Conservation (phyloP, 2,329 filamentous ascomycete species). For the Aaosphaeria pasadenensis region DNA sequence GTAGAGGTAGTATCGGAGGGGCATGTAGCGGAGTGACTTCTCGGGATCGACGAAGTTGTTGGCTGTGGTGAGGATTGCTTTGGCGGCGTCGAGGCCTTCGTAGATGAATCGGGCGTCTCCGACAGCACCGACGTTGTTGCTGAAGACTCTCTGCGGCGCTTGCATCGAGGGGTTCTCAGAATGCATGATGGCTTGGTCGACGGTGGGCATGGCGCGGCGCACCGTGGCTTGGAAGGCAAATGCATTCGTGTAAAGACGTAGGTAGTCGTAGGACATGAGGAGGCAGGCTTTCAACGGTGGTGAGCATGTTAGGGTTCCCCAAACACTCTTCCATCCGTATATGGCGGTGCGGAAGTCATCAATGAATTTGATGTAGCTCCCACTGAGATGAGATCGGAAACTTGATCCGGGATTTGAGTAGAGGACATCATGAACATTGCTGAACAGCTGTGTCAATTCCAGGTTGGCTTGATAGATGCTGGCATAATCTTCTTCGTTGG, state of each 20-base stretch:
- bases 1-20: slow-evolving; percentile 48
- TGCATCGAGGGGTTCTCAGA: slow-evolving; percentile 23
- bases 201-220: slow-evolving; percentile 40
- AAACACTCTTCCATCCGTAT: slow-evolving; percentile 67
- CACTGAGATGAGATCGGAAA: slow-evolving; percentile 67
- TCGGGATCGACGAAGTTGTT: slow-evolving; percentile 51
- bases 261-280: slow-evolving; percentile 68
- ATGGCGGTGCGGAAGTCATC: slow-evolving; percentile 70
- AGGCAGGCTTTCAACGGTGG: slow-evolving; percentile 65
- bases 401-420: slow-evolving; percentile 70
- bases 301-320: slow-evolving; percentile 65
- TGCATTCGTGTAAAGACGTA: slow-evolving; percentile 70
- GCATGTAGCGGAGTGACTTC: slow-evolving; percentile 47
- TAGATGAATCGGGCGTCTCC: slow-evolving; percentile 51
- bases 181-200: slow-evolving; percentile 1
- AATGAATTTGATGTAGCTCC: slow-evolving; percentile 72
- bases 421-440: slow-evolving; percentile 70
- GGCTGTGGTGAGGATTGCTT: slow-evolving; percentile 48
- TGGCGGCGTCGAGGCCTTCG: slow-evolving; percentile 49
- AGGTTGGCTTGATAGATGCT: slow-evolving; percentile 69
- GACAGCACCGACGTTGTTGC: slow-evolving; percentile 49
- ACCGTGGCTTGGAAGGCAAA: slow-evolving; percentile 73
- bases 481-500: slow-evolving; percentile 64
- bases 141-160: slow-evolving; percentile 43
- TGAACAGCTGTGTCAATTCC: slow-evolving; percentile 69